Evolutionary conservation across 305 asterid species (phyloP).

Genomic region (Fraxinus latifolia): DNA sequence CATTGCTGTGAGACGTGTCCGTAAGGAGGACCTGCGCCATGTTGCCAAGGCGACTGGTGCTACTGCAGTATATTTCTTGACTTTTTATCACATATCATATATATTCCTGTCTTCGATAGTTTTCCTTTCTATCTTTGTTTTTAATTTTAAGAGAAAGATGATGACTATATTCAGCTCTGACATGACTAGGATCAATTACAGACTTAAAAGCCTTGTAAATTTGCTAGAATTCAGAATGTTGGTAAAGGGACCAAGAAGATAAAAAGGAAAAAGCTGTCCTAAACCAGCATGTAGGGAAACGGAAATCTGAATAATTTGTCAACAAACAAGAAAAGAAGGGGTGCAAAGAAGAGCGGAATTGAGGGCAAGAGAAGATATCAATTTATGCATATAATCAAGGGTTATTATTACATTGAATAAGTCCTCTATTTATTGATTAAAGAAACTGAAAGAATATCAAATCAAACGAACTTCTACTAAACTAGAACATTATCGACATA

Average conservation of each 20-base stretch:
- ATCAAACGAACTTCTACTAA: not conserved
- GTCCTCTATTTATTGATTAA: not conserved
- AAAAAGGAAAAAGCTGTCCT: not conserved
- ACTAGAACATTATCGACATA: not conserved
- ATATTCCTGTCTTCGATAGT: not conserved
- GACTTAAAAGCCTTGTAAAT: not conserved
- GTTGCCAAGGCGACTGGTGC: constrained; percentile 99
- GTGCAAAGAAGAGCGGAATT: not conserved
- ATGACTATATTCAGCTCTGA: not conserved
- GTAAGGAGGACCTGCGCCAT: constrained; percentile 93
- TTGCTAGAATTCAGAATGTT: not conserved
- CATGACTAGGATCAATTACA: not conserved
- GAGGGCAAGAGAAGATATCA: not conserved
- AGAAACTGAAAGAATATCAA: not conserved
- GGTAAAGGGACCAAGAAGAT: not conserved
- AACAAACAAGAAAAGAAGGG: not conserved
- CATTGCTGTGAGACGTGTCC: constrained; percentile 94
- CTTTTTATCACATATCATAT: not conserved
- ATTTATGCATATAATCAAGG: not conserved
- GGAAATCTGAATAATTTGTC: not conserved
- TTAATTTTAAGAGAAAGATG: constrained; percentile 10
- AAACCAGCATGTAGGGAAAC: not conserved
- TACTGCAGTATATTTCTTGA: constrained; percentile 54
- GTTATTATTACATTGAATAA: not conserved
- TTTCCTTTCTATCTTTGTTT: not conserved